These are phyloP conservation scores for Lolium perenne DNA, from an alignment of 176 grass and related monocot species.

Conservation along the genomic window DNA sequence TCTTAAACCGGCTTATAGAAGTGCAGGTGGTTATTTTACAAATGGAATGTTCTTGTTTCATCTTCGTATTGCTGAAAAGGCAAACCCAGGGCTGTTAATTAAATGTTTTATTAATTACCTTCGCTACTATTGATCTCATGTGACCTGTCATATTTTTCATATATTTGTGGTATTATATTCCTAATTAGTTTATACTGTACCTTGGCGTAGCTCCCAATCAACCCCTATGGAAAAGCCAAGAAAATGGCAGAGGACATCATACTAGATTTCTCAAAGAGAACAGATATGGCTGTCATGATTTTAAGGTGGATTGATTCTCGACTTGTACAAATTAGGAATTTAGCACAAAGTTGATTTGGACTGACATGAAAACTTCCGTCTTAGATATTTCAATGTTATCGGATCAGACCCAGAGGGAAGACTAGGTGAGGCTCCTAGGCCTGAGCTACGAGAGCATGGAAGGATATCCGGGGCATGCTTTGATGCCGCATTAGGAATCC, in stretches of 20 bases:
- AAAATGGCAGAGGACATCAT: constrained; percentile 93
- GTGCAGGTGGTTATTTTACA: constrained; percentile 33
- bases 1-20: not conserved
- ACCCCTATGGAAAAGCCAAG: constrained; percentile 86
- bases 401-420: constrained; percentile 82
- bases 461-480: constrained; percentile 86
- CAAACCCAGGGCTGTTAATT: not conserved
- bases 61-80: constrained; percentile 22
- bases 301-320: constrained; percentile 56
- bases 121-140: not conserved
- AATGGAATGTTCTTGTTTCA: constrained; percentile 26
- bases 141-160: not conserved
- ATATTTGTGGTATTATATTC: no score
- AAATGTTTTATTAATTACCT: constrained; percentile 27
- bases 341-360: constrained; percentile 18
- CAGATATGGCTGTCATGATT: constrained; percentile 81
- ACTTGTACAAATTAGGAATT: constrained; percentile 23
- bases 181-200: not conserved
- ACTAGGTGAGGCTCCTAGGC: constrained; percentile 79
- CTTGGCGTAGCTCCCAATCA: constrained; percentile 62
- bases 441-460: constrained; percentile 79
- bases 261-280: constrained; percentile 76
- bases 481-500: constrained; percentile 73
- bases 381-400: constrained; percentile 86
- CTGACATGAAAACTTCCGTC: constrained; percentile 31